Conservation (phyloP, 345 rosid species). For the Melastoma malabathricum region DNA sequence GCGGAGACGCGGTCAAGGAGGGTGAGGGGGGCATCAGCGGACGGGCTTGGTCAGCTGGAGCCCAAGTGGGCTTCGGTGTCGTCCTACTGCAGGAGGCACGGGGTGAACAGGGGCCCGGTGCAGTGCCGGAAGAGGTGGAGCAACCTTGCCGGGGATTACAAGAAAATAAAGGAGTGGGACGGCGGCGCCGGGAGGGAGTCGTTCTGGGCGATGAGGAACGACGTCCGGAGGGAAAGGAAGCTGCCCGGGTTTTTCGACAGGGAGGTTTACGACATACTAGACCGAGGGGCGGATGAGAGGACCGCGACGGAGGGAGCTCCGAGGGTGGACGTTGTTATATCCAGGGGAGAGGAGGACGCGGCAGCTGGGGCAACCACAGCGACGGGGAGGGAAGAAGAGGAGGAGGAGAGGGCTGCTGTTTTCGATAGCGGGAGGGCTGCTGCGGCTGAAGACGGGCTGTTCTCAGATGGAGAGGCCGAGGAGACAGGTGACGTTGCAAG, state of each 20-base stretch:
- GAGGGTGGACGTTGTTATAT: slow-evolving; percentile 3
- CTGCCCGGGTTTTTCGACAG: slow-evolving; percentile 90
- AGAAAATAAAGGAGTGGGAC: slow-evolving; percentile 98
- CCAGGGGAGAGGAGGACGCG: slow-evolving; percentile 13
- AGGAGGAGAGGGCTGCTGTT: slow-evolving; percentile 23
- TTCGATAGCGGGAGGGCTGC: slow-evolving; percentile 63
- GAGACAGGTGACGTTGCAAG: slow-evolving; percentile 20
- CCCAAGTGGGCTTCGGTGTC: slow-evolving; percentile 96
- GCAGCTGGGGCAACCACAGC: slow-evolving; percentile 9
- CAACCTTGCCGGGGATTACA: slow-evolving; percentile 87
- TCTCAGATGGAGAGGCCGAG: slow-evolving; percentile 62
- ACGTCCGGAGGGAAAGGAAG: slow-evolving; percentile 65
- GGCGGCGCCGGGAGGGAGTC: slow-evolving; percentile 55
- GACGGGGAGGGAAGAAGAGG: slow-evolving; percentile 6
- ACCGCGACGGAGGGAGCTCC: slow-evolving; percentile 11
- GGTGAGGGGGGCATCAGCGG: slow-evolving; percentile 25
- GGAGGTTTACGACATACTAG: slow-evolving; percentile 83
- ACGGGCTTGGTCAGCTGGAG: slow-evolving; percentile 59
- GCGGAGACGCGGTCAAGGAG: slow-evolving; percentile 83
- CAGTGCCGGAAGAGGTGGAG: slow-evolving; percentile 99
- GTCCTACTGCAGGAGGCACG: slow-evolving; percentile 75
- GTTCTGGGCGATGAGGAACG: slow-evolving; percentile 94
- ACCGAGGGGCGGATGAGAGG: slow-evolving; percentile 24
- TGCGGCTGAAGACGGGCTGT: slow-evolving; percentile 53
- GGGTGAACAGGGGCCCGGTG: slow-evolving; percentile 90